Evolutionary conservation across 2,329 filamentous ascomycete genomes (phyloP), one percentile per base, ranked within the genome.

Genomic region (Coleophoma cylindrospora): DNA sequence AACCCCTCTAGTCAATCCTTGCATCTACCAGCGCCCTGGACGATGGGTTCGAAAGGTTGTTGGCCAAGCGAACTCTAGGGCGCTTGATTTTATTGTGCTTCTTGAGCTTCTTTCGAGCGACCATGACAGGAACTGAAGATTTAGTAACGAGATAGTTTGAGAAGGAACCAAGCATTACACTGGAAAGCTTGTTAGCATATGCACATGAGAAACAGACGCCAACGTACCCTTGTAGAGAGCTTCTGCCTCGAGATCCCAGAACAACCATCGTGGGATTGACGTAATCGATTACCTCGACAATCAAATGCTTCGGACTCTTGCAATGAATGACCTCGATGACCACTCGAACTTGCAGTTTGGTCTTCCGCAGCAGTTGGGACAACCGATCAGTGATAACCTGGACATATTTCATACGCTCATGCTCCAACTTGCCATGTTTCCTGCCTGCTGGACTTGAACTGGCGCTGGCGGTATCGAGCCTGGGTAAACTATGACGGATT

Each of bases 131-230:
- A 14, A 95, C 91, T 2, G 89, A 95, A 56, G 90, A 95, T 72
- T 97, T 97, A 36, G 91, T 95, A 33, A 99, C 91, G 8, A 99
- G 77, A 64, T 99, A 99, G 66, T 97, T 97, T 53, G 89, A 95
- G 69, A 99, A 97, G 0, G 91, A 96, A 22, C 94, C 94, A 32
- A 99, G 79, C 53, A 99, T 85, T 19, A 96, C 92, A 64, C 91
- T 95, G 60, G 44, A 34, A 6, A 22, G 14, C 34, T 43, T n/a
- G 65, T 75, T 64, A 72, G 68, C 51, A 60, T 47, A 37, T 50
- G 34, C 2, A 11, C 22, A 37, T 36, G 13, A 6, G 22, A 14
- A 22, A 7, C 14, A 13, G 6, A 14, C 14, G 32, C 59, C 22
- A 47, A 72, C 86, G 72, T 75, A 92, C 89, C 91, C 92, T 69